A percentile compares a stretch with the other conserved stretches of the same genome.
These are phyloP conservation scores for Clathrospora elynae DNA, from an alignment of 2,329 filamentous ascomycete species.

Conservation along the genomic window DNA sequence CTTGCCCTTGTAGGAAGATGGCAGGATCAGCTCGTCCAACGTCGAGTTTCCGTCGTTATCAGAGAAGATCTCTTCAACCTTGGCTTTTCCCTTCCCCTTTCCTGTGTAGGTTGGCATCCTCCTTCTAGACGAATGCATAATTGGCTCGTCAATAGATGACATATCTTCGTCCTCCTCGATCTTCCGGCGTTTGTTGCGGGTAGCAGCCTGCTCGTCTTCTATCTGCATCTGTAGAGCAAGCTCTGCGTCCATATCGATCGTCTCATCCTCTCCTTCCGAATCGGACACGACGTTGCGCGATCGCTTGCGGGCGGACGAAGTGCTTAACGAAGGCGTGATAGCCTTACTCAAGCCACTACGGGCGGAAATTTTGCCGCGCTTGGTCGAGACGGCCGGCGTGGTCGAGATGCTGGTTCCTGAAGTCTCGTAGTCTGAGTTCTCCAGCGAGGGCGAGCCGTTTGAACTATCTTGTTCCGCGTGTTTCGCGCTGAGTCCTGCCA, in stretches of 20 bases:
- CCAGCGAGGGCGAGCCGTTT: constrained; percentile 39
- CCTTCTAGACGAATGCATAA: constrained; percentile 14
- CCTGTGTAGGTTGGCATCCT: constrained; percentile 17
- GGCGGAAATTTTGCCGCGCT: constrained; percentile 28
- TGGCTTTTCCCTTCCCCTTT: constrained; percentile 27
- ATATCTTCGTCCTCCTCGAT: constrained; percentile 35
- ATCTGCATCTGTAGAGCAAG: constrained; percentile 64
- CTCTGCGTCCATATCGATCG: constrained; percentile 55
- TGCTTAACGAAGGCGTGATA: constrained; percentile 17
- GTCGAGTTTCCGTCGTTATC: constrained; percentile 16
- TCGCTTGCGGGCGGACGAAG: constrained; percentile 35
- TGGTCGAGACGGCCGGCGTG: constrained; percentile 57
- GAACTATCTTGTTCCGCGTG: constrained; percentile 32
- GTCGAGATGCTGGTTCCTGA: constrained; percentile 64
- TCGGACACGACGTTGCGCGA: constrained; percentile 28
- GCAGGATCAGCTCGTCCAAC: constrained; percentile 7
- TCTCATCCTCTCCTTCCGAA: constrained; percentile 36
- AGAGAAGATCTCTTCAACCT: constrained; percentile 9
- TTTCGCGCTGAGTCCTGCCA: constrained; percentile 14
- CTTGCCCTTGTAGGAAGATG: constrained; percentile 29
- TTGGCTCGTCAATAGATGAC: constrained; percentile 11
- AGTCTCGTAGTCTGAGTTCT: constrained; percentile 61
- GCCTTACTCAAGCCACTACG: constrained; percentile 27
- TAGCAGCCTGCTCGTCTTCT: constrained; percentile 56
- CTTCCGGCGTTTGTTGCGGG: constrained; percentile 47